Evolutionary conservation across 1,139 yeast genomes (phyloP), one percentile per base, ranked within the genome.

Genomic region (Groenewaldozyma sp.): DNA sequence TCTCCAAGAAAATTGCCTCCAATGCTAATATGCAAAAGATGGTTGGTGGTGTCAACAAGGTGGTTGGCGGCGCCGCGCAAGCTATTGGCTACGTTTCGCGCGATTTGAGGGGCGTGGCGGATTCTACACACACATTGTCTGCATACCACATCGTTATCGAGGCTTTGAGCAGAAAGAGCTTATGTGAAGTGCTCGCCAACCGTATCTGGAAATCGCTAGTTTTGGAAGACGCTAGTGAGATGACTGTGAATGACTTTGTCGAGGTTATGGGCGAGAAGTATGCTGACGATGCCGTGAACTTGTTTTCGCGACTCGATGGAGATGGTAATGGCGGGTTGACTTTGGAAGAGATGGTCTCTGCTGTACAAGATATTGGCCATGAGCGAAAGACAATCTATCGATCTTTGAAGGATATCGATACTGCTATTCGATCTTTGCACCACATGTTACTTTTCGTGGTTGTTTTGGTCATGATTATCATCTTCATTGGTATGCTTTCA

Each of bases 161-260:
- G 24, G 63, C 68, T 1, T 52, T 65, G 46, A 52, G 51, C 20
- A 54, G 56, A 37, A 50, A 52, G 35, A 42, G 39, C 4, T 44
- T 58, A 3, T 49, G 65, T 1, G 61, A 56, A 34, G 53, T 56
- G 9, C 51, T 65, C 37, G 69, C 67, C 3, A 46, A 52, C 33
- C 58, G 70, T 31, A 62, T 65, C 40, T 65, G 70, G 70, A 58
- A 62, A 48, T 59, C 68, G 6, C 49, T 65, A 34, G 69, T 65
- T 9, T 52, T 62, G 38, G 70, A 64, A 41, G 67, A 59, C 39
- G 53, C 63, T 3, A 64, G 59, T 6, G 51, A 50, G 16, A 47
- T 65, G 34, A 49, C 56, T 2, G 51, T 58, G 28, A 60, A 60
- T 6, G 70, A 65, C 44, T 48, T 65, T 36, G 42, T 56, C n/a